A percentile compares a stretch with the other conserved stretches of the same genome.
Evolutionary conservation across 441 rosid species (phyloP).

Genomic region (Croton setiger): DNA sequence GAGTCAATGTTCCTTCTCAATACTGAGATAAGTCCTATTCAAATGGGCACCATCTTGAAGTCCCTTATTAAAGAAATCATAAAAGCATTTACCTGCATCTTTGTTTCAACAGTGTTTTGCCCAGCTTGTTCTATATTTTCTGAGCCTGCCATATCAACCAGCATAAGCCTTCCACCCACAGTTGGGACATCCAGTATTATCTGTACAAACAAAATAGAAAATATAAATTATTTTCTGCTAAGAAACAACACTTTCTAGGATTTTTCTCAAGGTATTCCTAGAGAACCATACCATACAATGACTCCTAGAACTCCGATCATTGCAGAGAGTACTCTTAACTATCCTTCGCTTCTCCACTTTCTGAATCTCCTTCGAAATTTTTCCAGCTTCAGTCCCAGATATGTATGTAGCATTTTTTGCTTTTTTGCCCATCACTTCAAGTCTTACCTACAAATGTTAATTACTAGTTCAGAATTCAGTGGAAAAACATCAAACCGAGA

Average conservation of each 20-base stretch:
- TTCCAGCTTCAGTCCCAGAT: slow-evolving; percentile 88
- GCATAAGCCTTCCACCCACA: slow-evolving; percentile 93
- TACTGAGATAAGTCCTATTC: background rate
- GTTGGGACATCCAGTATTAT: slow-evolving; percentile 94
- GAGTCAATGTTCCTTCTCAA: slow-evolving; percentile 13
- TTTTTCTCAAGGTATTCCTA: background rate
- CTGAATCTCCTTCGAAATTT: slow-evolving; percentile 82
- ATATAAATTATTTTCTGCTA: background rate
- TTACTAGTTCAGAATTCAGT: background rate
- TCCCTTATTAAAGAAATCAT: background rate
- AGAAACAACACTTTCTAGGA: background rate
- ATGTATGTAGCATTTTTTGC: slow-evolving; percentile 86
- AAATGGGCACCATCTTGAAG: background rate
- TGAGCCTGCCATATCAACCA: slow-evolving; percentile 99
- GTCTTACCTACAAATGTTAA: slow-evolving; percentile 57
- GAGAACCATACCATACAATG: slow-evolving; percentile 73
- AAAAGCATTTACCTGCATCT: slow-evolving; percentile 66
- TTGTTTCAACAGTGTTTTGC: slow-evolving; percentile 85
- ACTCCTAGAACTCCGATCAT: slow-evolving; percentile 94
- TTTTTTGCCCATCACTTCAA: slow-evolving; percentile 97
- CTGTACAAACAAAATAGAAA: slow-evolving; percentile 34
- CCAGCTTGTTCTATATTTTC: slow-evolving; percentile 98
- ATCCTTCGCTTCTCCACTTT: slow-evolving; percentile 94
- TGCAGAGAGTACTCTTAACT: slow-evolving; percentile 88
- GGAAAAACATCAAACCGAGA: background rate